A percentile compares a stretch with the other conserved stretches of the same genome.
Conservation (phyloP, 805 yeast species). For the Saccharomycopsis schoenii region DNA sequence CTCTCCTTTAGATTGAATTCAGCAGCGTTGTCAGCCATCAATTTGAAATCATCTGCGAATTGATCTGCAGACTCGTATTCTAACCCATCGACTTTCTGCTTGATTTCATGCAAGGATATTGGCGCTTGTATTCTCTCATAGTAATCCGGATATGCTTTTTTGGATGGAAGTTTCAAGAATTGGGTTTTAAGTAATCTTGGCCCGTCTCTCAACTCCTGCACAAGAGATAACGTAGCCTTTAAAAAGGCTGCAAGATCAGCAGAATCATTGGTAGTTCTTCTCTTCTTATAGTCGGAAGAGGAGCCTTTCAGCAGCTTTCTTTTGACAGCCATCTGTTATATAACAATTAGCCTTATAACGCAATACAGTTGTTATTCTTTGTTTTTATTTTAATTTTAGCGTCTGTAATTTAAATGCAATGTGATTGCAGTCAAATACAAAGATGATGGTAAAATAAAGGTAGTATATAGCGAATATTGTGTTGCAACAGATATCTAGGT, state of each 20-base stretch:
- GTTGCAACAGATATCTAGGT: background rate
- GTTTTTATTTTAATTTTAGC: background rate
- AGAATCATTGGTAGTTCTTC: background rate
- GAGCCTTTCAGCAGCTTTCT: conserved; percentile 6
- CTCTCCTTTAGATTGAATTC: conserved; percentile 60
- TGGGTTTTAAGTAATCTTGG: conserved; percentile 26
- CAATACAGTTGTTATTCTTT: background rate
- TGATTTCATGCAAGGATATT: conserved; percentile 60
- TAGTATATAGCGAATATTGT: background rate
- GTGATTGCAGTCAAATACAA: too few relatives aligned
- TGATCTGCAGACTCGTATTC: conserved; percentile 29
- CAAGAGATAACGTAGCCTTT: conserved; percentile 9
- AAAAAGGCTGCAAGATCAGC: conserved; percentile 8
- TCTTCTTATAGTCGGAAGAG: background rate
- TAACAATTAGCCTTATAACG: background rate
- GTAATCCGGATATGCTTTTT: conserved; percentile 72
- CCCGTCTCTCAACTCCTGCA: conserved; percentile 15
- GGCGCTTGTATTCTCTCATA: conserved; percentile 56
- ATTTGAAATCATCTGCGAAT: conserved; percentile 50
- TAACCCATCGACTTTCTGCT: conserved; percentile 32
- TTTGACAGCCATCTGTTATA: conserved; percentile 7
- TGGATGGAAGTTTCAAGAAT: conserved; percentile 65
- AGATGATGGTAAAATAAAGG: too few relatives aligned
- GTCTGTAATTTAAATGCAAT: background rate
- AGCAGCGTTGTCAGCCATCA: conserved; percentile 62